Evolutionary conservation across 1,284 basidiomycete species (phyloP), one percentile per base, ranked within the genome.

Genomic region (Phenoliferia sp.): DNA sequence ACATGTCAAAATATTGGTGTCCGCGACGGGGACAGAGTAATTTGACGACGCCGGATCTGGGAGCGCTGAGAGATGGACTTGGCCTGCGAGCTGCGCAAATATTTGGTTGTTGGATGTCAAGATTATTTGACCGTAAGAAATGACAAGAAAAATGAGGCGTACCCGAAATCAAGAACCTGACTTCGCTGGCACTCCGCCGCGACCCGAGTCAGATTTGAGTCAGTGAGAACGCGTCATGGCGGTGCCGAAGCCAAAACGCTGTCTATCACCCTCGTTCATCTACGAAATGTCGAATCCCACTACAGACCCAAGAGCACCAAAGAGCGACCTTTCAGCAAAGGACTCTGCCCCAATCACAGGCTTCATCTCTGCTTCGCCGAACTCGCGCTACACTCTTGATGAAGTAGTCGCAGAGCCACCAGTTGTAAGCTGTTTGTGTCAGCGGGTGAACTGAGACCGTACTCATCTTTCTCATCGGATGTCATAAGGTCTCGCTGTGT

Each of bases 1-100:
- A 6, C 39, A 72, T 59, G 71, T 72, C 64, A 72, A 72, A 62
- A 72, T 72, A 33, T 56, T 72, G 19, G 71, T 72, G 10, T 63
- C 66, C 31, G 65, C 66, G 19, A 62, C 56, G 10, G 64, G 68
- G n/a, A n/a, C n/a, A n/a, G n/a, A n/a, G n/a, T n/a, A n/a, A n/a
- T n/a, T n/a, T n/a, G n/a, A n/a, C n/a, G n/a, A n/a, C n/a, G n/a
- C n/a, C n/a, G n/a, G n/a, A n/a, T n/a, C n/a, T n/a, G n/a, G n/a
- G n/a, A n/a, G n/a, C n/a, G n/a, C n/a, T n/a, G n/a, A n/a, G n/a
- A n/a, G n/a, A n/a, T n/a, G n/a, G n/a, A n/a, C n/a, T n/a, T n/a
- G n/a, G n/a, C n/a, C n/a, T n/a, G n/a, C n/a, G n/a, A n/a, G n/a
- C n/a, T n/a, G n/a, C n/a, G n/a, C n/a, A n/a, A n/a, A n/a, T n/a